Percentiles rank a stretch among this genome's conserved stretches.
Conservation (phyloP, 1,139 yeast species). For the Torulaspora pretoriensis region DNA sequence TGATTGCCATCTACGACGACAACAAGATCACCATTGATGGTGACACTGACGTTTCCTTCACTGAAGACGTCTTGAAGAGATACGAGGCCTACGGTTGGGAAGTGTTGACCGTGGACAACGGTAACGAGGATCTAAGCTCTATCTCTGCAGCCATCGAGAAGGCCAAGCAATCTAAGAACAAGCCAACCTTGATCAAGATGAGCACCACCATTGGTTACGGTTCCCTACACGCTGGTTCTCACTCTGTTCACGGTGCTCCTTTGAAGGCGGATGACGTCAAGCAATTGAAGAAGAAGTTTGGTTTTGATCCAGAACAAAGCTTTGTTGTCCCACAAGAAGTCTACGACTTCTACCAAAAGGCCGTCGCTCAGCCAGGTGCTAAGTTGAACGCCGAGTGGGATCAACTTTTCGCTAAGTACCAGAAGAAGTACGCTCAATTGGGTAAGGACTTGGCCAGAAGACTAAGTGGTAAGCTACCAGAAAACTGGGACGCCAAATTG, state of each 20-base stretch:
- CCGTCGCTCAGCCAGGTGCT: conserved; percentile 58
- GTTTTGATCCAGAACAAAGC: conserved; percentile 81
- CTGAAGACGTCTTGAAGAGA: conserved; percentile 86
- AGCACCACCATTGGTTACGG: conserved; percentile 95
- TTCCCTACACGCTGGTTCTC: conserved; percentile 80
- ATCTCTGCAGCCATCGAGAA: conserved; percentile 68
- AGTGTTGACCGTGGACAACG: conserved; percentile 69
- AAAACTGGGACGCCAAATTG: conserved; percentile 70
- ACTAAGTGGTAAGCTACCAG: conserved; percentile 75
- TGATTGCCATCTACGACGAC: conserved; percentile 95
- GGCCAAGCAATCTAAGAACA: conserved; percentile 61
- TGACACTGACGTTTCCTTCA: conserved; percentile 83
- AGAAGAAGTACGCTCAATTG: conserved; percentile 66
- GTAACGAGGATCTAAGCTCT: conserved; percentile 73
- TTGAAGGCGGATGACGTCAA: conserved; percentile 89
- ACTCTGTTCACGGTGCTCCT: conserved; percentile 96
- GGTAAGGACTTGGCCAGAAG: conserved; percentile 84
- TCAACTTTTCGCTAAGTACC: conserved; percentile 55
- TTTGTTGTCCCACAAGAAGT: conserved; percentile 85
- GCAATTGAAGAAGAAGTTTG: conserved; percentile 79
- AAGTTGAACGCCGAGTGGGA: conserved; percentile 74
- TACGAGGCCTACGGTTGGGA: conserved; percentile 97
- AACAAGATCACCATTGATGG: conserved; percentile 98
- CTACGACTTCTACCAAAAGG: conserved; percentile 58
- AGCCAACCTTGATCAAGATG: conserved; percentile 89